phyloP scores from a whole-genome alignment of 164 flowering plant genomes.

The Cinnamomum chago region DNA sequence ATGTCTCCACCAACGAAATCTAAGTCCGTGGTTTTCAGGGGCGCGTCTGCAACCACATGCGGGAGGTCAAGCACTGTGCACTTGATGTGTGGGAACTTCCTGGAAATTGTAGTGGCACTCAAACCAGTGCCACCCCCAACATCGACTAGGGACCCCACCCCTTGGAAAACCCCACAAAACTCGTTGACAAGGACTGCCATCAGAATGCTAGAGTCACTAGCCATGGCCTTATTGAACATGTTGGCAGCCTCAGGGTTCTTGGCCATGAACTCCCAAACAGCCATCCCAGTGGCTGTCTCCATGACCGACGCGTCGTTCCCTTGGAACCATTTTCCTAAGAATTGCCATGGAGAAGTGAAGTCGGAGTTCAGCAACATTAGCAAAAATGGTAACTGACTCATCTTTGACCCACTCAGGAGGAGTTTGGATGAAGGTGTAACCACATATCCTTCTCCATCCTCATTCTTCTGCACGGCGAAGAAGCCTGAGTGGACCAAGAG shows the following conservation, averaged over 20 bases:
- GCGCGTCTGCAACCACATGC: background rate
- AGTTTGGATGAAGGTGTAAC: constrained; percentile 6
- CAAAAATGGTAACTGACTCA: background rate
- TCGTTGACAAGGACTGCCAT: background rate
- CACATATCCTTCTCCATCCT: background rate
- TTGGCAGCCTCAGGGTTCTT: background rate
- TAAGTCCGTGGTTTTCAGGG: background rate
- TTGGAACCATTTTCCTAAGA: background rate
- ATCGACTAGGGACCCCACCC: constrained; percentile 7
- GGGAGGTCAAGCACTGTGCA: background rate
- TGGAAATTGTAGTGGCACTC: background rate
- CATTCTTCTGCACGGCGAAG: background rate
- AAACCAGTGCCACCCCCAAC: constrained; percentile 1
- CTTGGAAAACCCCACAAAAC: background rate
- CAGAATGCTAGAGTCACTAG: constrained; percentile 1
- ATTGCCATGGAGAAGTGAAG: background rate
- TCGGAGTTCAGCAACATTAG: constrained; percentile 9
- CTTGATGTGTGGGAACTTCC: background rate
- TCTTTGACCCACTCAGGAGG: background rate
- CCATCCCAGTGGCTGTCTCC: constrained; percentile 3
- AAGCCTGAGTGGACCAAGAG: constrained; percentile 6
- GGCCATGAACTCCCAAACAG: constrained; percentile 3
- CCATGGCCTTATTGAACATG: constrained; percentile 7
- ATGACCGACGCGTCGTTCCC: background rate
- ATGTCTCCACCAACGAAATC: constrained; percentile 2